Evolutionary conservation across 371 early-diverging fungal genomes (phyloP), one percentile per base, ranked within the genome.

Genomic region (Syncephalastrum racemosum): DNA sequence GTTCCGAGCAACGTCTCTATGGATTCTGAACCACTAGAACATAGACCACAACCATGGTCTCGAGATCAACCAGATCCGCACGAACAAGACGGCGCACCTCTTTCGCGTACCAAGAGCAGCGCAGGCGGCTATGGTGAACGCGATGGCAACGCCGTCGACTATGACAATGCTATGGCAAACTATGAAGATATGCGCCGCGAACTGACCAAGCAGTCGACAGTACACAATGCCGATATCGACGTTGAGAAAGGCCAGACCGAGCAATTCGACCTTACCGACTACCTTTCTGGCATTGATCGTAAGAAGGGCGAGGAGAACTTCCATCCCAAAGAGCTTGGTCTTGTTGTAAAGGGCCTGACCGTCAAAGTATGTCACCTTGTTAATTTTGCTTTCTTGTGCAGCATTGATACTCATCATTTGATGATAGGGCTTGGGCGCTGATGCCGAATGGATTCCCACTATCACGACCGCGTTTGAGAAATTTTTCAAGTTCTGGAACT

Each of bases 111-210:
- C 15, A 59, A 53, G 25, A 59, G 59, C 23, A 59, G 53, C 20
- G 59, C 57, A 7, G 62, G 62, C 40, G 62, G 62, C 19, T 77
- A 60, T 56, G 77, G 77, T 50, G 77, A 77, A 68, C 54, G 59
- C 18, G 58, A 55, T 8, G 77, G 77, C 46, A 77, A 77, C 48
- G 74, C 74, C 47, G 77, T 77, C 54, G 70, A 77, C 39, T 69
- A 69, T 44, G 68, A 77, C 22, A 62, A 56, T 39, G 77, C 77
- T n/a, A 68, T 73, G 57, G 59, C 58, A 12, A 62, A 70, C 46
- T 77, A 77, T 46, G 77, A 77, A 57, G 77, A 73, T 19, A 61
- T 77, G 41, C 67, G 74, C 23, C 69, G 74, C 62, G 77, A 77
- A 59, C 53, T 77, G 16, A 77, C 77, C 10, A 58, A 66, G 4